Evolutionary conservation across 441 rosid species (phyloP).

Genomic region (Adansonia grandidieri): DNA sequence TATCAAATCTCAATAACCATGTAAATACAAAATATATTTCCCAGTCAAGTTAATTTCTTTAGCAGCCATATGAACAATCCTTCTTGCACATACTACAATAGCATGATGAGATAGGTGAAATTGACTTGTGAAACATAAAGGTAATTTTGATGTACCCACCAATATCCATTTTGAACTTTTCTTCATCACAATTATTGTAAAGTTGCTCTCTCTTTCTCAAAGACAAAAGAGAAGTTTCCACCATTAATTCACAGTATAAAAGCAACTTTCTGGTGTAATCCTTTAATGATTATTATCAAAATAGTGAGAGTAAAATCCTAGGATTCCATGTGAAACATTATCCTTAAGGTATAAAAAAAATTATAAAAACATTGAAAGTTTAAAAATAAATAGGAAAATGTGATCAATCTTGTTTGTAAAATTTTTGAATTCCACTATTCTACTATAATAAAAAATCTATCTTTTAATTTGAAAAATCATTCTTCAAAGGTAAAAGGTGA

Average conservation of each 20-base stretch:
- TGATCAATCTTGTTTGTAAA: no score
- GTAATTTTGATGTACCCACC: neutral
- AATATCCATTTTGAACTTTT: neutral
- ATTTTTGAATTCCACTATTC: no score
- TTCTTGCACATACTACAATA: neutral
- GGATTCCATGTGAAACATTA: no score
- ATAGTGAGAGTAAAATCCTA: no score
- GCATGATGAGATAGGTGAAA: neutral
- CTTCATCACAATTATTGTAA: conserved; percentile 11
- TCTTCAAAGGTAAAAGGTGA: neutral
- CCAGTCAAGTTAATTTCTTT: neutral
- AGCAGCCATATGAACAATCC: neutral
- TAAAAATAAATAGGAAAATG: no score
- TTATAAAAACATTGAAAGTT: no score
- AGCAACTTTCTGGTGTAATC: neutral
- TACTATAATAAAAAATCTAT: neutral
- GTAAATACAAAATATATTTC: neutral
- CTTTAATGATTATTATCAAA: neutral
- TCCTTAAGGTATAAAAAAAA: no score
- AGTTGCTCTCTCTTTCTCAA: neutral
- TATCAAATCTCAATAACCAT: no score
- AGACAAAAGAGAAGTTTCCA: neutral
- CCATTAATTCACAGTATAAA: conserved; percentile 6
- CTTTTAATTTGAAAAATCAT: neutral
- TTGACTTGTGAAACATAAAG: neutral